phyloP scores from a whole-genome alignment of 2,329 filamentous ascomycete genomes.

The Cyclaneusma minus region DNA sequence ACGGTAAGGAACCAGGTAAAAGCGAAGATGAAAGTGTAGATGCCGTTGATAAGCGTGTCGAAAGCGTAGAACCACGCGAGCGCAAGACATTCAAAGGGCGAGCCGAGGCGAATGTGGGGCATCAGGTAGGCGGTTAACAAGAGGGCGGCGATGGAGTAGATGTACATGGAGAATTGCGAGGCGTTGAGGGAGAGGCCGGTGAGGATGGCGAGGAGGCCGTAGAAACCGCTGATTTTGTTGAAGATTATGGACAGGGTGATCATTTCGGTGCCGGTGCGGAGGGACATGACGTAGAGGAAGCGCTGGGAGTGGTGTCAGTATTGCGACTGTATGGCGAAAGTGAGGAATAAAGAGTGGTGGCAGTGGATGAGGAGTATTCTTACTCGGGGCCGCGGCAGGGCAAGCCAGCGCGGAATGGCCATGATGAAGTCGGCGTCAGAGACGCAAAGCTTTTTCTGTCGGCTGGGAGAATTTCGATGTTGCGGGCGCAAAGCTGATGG shows the following conservation, averaged over 20 bases:
- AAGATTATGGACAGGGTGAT: constrained; percentile 71
- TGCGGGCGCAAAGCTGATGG: too few species aligned
- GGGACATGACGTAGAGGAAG: constrained; percentile 72
- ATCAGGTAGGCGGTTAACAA: constrained; percentile 52
- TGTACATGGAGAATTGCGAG: constrained; percentile 79
- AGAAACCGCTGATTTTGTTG: constrained; percentile 85
- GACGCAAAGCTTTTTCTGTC: too few species aligned
- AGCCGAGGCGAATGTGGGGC: constrained; percentile 66
- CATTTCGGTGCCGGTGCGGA: constrained; percentile 74
- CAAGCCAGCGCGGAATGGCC: constrained; percentile 14
- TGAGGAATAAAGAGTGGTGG: too few species aligned
- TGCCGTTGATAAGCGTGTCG: constrained; percentile 67
- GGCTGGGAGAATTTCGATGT: too few species aligned
- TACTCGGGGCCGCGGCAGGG: constrained; percentile 17
- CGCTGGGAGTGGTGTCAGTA: constrained; percentile 35
- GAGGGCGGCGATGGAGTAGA: constrained; percentile 67
- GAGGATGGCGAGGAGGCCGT: constrained; percentile 75
- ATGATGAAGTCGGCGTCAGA: constrained; percentile 10
- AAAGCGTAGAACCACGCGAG: constrained; percentile 77
- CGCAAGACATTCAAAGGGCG: constrained; percentile 62
- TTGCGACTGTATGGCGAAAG: too few species aligned
- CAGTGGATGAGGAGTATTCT: too few species aligned
- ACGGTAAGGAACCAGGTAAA: constrained; percentile 75
- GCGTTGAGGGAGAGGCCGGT: constrained; percentile 73
- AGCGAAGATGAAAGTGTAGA: constrained; percentile 71